Conservation (phyloP, 306 rosid species). For the Dryas octopetala region DNA sequence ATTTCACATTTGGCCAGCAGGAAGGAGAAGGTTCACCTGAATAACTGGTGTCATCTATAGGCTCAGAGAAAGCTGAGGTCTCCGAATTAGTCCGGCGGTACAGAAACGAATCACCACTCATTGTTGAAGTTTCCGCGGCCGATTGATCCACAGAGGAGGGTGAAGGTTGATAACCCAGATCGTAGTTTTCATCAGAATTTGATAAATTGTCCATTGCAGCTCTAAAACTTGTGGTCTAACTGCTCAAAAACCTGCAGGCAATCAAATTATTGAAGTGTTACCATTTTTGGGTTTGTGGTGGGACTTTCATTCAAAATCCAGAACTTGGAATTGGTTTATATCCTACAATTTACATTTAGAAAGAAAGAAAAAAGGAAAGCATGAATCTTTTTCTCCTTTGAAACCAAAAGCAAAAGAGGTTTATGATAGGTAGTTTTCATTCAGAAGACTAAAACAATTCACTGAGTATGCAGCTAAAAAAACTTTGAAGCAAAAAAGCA, state of each 20-base stretch:
- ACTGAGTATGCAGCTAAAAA: conserved; percentile 41
- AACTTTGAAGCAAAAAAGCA: conserved; percentile 32
- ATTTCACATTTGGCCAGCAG: conserved; percentile 43
- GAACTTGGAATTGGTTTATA: conserved; percentile 25
- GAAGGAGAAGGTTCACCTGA: conserved; percentile 62
- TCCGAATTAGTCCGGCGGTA: conserved; percentile 63
- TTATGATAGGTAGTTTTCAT: conserved; percentile 43
- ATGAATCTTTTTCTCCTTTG: conserved; percentile 24
- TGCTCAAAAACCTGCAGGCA: conserved; percentile 52
- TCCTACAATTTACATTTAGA: conserved; percentile 16
- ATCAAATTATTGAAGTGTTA: conserved; percentile 34
- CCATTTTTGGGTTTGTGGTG: conserved; percentile 20
- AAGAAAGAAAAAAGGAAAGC: conserved; percentile 30
- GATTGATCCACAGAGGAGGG: conserved; percentile 75
- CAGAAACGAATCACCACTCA: conserved; percentile 62
- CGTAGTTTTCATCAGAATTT: conserved; percentile 51
- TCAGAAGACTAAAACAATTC: conserved; percentile 39
- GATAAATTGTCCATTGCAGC: conserved; percentile 53
- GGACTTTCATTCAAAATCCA: conserved; percentile 24
- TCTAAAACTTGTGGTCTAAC: conserved; percentile 19
- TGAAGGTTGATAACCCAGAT: conserved; percentile 61
- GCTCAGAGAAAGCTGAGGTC: conserved; percentile 66
- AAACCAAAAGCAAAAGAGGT: conserved; percentile 56
- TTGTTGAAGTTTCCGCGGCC: conserved; percentile 54
- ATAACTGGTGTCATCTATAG: conserved; percentile 51